These are phyloP conservation scores for Westerdykella sp. DNA, from an alignment of 2,329 filamentous ascomycete species.

Conservation along the genomic window DNA sequence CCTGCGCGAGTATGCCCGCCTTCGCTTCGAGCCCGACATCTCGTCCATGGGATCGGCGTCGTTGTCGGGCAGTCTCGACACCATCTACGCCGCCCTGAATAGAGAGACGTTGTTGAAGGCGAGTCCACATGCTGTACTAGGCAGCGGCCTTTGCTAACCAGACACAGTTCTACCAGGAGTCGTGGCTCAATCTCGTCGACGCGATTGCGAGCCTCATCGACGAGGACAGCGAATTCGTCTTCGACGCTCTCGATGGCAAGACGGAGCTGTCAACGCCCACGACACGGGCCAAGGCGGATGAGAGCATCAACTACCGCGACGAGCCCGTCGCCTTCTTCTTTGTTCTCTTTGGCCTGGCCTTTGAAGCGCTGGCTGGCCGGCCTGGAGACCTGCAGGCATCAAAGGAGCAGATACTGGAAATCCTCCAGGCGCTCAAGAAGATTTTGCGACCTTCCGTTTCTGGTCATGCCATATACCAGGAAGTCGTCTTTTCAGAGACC, in stretches of 20 bases:
- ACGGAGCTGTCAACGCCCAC: conserved; percentile 33
- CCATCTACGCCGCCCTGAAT: conserved; percentile 90
- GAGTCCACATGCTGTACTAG: conserved; percentile 7
- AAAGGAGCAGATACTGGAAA: conserved; percentile 76
- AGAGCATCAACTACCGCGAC: conserved; percentile 89
- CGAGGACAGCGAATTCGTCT: conserved; percentile 95
- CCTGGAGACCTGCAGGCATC: conserved; percentile 64
- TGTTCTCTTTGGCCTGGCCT: conserved; percentile 90
- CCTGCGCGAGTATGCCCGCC: conserved; percentile 82
- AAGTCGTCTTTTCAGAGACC: conserved; percentile 91
- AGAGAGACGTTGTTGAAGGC: conserved; percentile 80
- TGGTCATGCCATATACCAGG: conserved; percentile 92
- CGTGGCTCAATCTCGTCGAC: conserved; percentile 93
- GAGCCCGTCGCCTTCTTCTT: conserved; percentile 99
- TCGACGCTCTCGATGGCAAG: conserved; percentile 91
- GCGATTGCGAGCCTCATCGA: conserved; percentile 96
- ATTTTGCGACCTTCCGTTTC: conserved; percentile 92
- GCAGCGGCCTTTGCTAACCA: conserved; percentile 6
- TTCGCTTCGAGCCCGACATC: conserved; percentile 95
- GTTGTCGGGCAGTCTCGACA: conserved; percentile 79
- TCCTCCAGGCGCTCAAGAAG: conserved; percentile 86
- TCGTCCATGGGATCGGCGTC: conserved; percentile 79
- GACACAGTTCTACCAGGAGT: conserved; percentile 80
- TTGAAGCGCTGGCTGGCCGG: conserved; percentile 86
- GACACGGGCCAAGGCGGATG: conserved; percentile 55